These are phyloP conservation scores for Cyberlindnera euphorbiiphila DNA, from an alignment of 805 yeast genomes.

Conservation along the genomic window DNA sequence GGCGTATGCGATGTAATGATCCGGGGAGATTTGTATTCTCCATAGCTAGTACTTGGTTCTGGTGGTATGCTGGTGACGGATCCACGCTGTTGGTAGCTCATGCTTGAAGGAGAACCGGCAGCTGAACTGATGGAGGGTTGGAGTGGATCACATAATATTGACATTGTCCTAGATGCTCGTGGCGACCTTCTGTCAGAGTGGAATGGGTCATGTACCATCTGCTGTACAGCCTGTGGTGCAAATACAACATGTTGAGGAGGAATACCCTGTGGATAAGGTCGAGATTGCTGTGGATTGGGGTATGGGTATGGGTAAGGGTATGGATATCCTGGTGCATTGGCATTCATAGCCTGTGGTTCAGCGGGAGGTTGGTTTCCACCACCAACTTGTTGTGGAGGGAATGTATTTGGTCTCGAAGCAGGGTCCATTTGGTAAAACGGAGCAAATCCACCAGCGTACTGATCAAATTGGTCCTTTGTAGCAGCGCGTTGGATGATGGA, in stretches of 20 bases:
- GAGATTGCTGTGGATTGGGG: too few relatives aligned
- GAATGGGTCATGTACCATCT: conserved; percentile 26
- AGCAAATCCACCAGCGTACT: conserved; percentile 23
- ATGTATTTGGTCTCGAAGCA: conserved; percentile 6
- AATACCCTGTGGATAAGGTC: too few relatives aligned
- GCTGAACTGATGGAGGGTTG: conserved; percentile 17
- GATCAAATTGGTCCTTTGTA: conserved; percentile 24
- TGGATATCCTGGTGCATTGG: conserved; percentile 11
- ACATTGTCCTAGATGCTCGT: conserved; percentile 24
- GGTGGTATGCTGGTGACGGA: conserved; percentile 20
- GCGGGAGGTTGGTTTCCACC: conserved; percentile 14
- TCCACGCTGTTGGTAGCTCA: conserved; percentile 11
- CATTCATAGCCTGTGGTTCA: conserved; percentile 6
- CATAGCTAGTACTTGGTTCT: conserved; percentile 20
- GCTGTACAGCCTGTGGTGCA: conserved; percentile 12
- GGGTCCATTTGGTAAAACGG: conserved; percentile 25
- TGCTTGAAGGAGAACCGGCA: conserved; percentile 16
- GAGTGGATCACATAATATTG: conserved; percentile 27
- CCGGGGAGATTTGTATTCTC: conserved; percentile 18
- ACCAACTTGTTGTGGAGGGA: conserved; percentile 9
- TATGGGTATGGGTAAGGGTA: conserved; percentile 26
- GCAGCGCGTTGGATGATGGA: conserved; percentile 28
- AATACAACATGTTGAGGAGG: conserved; percentile 5
- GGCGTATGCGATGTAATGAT: conserved; percentile 15
- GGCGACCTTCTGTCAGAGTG: conserved; percentile 22